phyloP scores from a whole-genome alignment of 2,329 filamentous ascomycete genomes.

The Cordyceps militaris region DNA sequence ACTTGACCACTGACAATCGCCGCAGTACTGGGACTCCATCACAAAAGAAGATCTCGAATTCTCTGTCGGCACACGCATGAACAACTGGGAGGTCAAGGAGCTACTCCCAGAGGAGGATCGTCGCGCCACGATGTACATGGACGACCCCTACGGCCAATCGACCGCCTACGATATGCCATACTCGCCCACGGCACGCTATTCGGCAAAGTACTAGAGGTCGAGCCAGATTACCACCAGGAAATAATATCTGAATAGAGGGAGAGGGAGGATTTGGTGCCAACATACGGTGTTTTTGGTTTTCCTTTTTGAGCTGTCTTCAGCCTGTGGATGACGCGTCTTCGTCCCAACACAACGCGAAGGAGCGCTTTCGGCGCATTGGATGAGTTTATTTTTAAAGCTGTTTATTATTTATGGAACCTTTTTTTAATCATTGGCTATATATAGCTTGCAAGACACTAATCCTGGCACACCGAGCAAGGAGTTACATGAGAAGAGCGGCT shows the following conservation, averaged over 20 bases:
- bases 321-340: background rate
- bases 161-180: constrained; percentile 47
- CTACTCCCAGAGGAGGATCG: constrained; percentile 74
- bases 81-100: constrained; percentile 98
- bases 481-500: too few species aligned
- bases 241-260: constrained; percentile 8
- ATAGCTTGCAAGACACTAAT: too few species aligned
- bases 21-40: constrained; percentile 96
- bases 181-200: constrained; percentile 39
- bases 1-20: background rate
- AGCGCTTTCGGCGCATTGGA: background rate
- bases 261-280: background rate
- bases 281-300: background rate
- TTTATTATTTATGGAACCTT: background rate
- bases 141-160: constrained; percentile 56
- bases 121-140: constrained; percentile 63
- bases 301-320: background rate
- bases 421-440: background rate
- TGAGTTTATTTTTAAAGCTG: background rate
- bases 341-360: background rate
- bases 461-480: too few species aligned
- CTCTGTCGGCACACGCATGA: constrained; percentile 87
- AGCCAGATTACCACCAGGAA: background rate
- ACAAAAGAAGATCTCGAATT: constrained; percentile 98
- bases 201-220: constrained; percentile 36